Evolutionary conservation across 176 grass and related monocot species (phyloP).

Genomic region (Eremochloa ophiuroides): DNA sequence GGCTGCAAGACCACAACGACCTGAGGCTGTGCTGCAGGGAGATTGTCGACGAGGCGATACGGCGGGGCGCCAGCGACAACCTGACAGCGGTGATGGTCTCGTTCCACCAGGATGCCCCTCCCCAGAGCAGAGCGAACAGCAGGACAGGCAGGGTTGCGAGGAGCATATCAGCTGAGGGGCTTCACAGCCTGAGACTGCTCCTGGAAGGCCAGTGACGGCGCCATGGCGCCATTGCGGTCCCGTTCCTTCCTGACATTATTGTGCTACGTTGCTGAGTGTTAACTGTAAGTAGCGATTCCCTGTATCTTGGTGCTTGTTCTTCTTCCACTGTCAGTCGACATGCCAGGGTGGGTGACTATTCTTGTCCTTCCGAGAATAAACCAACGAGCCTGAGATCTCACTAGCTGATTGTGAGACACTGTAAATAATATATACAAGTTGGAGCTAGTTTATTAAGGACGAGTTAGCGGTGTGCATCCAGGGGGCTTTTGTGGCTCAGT

Average conservation of each 20-base stretch:
- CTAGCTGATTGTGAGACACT: slow-evolving; percentile 31
- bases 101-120: slow-evolving; percentile 68
- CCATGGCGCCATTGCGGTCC: not conserved
- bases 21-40: slow-evolving; percentile 68
- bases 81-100: slow-evolving; percentile 74
- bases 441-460: slow-evolving; percentile 21
- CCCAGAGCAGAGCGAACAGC: slow-evolving; percentile 10
- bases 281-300: slow-evolving; percentile 54
- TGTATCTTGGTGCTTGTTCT: slow-evolving; percentile 24
- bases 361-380: slow-evolving; percentile 37
- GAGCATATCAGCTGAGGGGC: slow-evolving; percentile 70
- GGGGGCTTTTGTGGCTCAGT: slow-evolving; percentile 54
- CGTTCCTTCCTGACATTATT: not conserved
- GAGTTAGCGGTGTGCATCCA: slow-evolving; percentile 46
- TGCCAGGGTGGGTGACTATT: slow-evolving; percentile 22
- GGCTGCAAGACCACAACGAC: slow-evolving; percentile 85
- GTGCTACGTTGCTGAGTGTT: slow-evolving; percentile 32
- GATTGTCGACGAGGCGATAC: slow-evolving; percentile 63
- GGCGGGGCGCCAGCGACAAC: slow-evolving; percentile 56
- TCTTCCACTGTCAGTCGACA: slow-evolving; percentile 32
- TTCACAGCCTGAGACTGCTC: slow-evolving; percentile 57
- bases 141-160: slow-evolving; percentile 29
- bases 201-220: slow-evolving; percentile 50
- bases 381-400: slow-evolving; percentile 34
- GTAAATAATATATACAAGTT: slow-evolving; percentile 47